Base-by-base conservation (phyloP, 23 red algal genomes). In the Pyropia yezoensis region DNA sequence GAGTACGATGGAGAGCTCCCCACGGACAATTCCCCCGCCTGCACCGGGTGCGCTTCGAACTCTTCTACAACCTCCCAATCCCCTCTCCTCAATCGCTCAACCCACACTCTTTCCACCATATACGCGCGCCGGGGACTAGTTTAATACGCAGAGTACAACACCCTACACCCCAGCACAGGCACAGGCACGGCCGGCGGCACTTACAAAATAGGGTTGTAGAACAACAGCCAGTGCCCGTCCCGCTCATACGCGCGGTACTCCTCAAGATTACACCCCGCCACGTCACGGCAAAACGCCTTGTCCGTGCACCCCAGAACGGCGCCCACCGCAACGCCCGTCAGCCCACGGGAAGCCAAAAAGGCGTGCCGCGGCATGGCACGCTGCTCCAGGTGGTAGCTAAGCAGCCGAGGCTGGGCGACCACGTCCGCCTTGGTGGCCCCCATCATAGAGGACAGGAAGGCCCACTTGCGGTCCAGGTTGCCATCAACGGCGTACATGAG, bases 291-390 rank as follows among this genome's bases (percentile, higher is more conserved):
- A 54, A 87, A 87, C 7, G 74, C 71, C 18, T 15, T 65, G 57
- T 87, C 82, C n/a, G 39, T 67, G 33, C 82, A 70, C 11, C 82
- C 61, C 28, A 87, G 28, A n/a, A 77, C 50, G 34, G 75, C 51
- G 49, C 74, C 27, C 16, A 76, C 70, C 15, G 61, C 21, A 2
- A 87, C 54, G 29, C 62, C 82, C 0, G 49, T 47, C 18, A 20
- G 22, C 14, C 79, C 79, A 13, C 30, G 52, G 27, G 66, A 61
- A 25, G 82, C 82, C 28, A 87, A 18, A 54, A 87, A 87, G 18
- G 82, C 82, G 63, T 87, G 76, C 24, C 82, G 57, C 20, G 82
- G 82, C 82, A 87, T 87, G 2, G 82, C 82, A 0, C 82, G 70
- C 59, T 87, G 82, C 26, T 87, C 71, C 63, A 87, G 33, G 54